Evolutionary conservation across 352 stramenopile genomes (phyloP).

Genomic region (Achlya hypogyna): DNA sequence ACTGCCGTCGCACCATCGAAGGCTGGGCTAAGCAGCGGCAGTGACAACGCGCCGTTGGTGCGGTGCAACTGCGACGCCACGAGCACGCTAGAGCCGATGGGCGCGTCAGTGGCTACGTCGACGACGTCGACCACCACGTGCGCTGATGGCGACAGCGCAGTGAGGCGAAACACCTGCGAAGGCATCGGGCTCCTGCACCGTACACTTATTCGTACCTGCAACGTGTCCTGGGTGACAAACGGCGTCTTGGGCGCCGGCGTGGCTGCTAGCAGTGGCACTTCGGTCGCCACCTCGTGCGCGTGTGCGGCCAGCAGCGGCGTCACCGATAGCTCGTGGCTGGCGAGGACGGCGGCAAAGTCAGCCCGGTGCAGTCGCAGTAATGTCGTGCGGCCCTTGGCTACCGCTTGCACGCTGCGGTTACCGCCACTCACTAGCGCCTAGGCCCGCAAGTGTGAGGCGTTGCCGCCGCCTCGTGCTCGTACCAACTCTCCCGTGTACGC

Average conservation of each 20-base stretch:
- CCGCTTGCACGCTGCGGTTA: background rate
- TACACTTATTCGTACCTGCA: background rate
- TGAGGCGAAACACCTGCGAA: background rate
- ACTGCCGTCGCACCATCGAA: background rate
- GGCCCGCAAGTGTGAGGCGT: background rate
- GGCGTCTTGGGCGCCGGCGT: background rate
- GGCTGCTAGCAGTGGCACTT: background rate
- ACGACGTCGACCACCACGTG: constrained; percentile 22
- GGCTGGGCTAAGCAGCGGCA: constrained; percentile 36
- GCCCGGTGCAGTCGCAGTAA: background rate
- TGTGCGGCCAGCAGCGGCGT: background rate
- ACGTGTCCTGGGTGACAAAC: background rate
- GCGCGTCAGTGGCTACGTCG: background rate
- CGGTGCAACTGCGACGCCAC: background rate
- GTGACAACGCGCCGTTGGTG: constrained; percentile 35
- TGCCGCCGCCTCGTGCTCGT: background rate
- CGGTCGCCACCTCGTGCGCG: background rate
- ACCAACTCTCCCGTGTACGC: background rate
- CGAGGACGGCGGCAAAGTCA: background rate
- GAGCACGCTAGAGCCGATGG: background rate
- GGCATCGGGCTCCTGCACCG: background rate
- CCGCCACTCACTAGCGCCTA: constrained; percentile 2
- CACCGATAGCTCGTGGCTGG: background rate
- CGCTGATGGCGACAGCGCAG: background rate
- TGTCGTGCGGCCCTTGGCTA: background rate